Evolutionary conservation across 176 grass and related monocot genomes (phyloP).

Genomic region (Aechmea fasciata): DNA sequence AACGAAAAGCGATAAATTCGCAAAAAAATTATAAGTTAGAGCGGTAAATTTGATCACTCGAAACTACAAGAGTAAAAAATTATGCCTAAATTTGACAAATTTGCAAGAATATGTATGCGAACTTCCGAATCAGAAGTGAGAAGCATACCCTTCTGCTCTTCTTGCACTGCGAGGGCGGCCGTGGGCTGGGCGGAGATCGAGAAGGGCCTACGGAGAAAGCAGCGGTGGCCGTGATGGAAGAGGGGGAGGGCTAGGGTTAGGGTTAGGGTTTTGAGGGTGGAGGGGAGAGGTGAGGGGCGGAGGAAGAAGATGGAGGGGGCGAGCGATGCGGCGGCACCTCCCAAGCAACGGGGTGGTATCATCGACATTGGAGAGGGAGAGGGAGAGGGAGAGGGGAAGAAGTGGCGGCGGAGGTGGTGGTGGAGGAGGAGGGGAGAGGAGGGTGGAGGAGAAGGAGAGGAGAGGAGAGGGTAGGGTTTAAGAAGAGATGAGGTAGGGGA

Average conservation of each 20-base stretch:
- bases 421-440: slow-evolving; percentile 14
- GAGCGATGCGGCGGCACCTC: slow-evolving; percentile 8
- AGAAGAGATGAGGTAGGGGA: slow-evolving; percentile 24
- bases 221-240: neutral
- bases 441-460: slow-evolving; percentile 11
- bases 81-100: no score
- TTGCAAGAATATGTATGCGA: no score
- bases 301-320: slow-evolving; percentile 17
- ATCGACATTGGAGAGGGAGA: slow-evolving; percentile 6
- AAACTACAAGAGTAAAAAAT: no score
- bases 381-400: neutral
- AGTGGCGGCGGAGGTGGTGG: slow-evolving; percentile 1
- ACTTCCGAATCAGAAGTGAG: neutral
- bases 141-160: slow-evolving; percentile 32
- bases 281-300: slow-evolving; percentile 13
- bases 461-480: neutral
- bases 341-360: slow-evolving; percentile 18
- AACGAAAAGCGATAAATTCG: no score
- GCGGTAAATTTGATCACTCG: no score
- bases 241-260: slow-evolving; percentile 7
- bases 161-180: slow-evolving; percentile 6
- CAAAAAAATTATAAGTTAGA: no score
- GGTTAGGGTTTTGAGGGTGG: slow-evolving; percentile 20
- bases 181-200: slow-evolving; percentile 1
- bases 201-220: neutral